Evolutionary conservation across 2,329 filamentous ascomycete species (phyloP).

Genomic region (Xylaria sp.): DNA sequence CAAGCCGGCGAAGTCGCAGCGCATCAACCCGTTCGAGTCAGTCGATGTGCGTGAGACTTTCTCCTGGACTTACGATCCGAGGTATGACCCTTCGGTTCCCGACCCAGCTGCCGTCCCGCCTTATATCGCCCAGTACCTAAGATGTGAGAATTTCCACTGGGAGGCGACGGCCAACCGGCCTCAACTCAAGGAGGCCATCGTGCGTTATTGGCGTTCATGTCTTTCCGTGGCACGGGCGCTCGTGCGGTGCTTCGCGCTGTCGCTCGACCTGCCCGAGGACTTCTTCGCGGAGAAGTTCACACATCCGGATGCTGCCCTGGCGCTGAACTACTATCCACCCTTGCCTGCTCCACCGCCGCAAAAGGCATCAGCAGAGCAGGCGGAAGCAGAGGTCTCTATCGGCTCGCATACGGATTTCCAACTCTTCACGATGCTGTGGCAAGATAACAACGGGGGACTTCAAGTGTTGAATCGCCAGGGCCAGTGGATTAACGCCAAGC

Average conservation of each 20-base stretch:
- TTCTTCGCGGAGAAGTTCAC: slow-evolving; percentile 54
- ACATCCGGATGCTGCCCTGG: slow-evolving; percentile 50
- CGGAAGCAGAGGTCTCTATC: slow-evolving; percentile 50
- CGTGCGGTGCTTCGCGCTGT: slow-evolving; percentile 55
- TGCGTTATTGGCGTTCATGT: slow-evolving; percentile 52
- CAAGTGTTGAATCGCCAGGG: slow-evolving; percentile 59
- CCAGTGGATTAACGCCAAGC: slow-evolving; percentile 57
- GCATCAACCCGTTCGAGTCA: slow-evolving; percentile 42
- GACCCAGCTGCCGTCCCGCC: slow-evolving; percentile 47
- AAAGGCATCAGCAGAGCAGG: slow-evolving; percentile 18
- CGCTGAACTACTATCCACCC: slow-evolving; percentile 57
- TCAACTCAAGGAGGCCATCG: slow-evolving; percentile 52
- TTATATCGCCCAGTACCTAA: slow-evolving; percentile 36
- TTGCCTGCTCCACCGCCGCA: slow-evolving; percentile 31
- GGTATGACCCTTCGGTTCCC: slow-evolving; percentile 45
- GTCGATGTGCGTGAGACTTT: slow-evolving; percentile 51
- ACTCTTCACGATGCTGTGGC: slow-evolving; percentile 60
- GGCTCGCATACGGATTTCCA: slow-evolving; percentile 62
- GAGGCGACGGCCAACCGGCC: slow-evolving; percentile 46
- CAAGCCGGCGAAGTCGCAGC: slow-evolving; percentile 50
- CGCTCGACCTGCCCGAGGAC: slow-evolving; percentile 54
- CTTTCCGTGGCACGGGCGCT: slow-evolving; percentile 53
- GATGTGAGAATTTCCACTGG: slow-evolving; percentile 45
- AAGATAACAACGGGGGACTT: slow-evolving; percentile 57
- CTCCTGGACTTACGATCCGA: slow-evolving; percentile 51